Evolutionary conservation across 352 stramenopile genomes (phyloP).

Genomic region (Globisporangium okanoganense): DNA sequence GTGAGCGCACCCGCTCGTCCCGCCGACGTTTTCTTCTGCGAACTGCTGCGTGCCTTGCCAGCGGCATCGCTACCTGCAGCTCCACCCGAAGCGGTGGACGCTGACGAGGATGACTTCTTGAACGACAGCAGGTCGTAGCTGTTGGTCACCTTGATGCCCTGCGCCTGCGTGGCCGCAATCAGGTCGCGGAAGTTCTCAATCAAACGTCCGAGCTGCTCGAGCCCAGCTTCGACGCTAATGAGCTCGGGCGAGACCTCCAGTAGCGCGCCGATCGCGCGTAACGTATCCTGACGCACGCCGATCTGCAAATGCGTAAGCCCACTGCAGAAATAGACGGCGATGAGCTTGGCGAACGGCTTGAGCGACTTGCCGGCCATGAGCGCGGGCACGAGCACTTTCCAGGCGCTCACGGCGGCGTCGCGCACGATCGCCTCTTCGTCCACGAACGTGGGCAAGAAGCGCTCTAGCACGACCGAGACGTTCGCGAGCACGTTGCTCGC

Average conservation of each 20-base stretch:
- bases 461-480: constrained; percentile 66
- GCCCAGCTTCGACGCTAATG: constrained; percentile 43
- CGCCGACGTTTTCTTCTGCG: constrained; percentile 37
- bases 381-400: constrained; percentile 63
- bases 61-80: neutral
- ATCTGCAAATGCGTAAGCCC: constrained; percentile 77
- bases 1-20: constrained; percentile 29
- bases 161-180: constrained; percentile 52
- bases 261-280: constrained; percentile 62
- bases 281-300: constrained; percentile 66
- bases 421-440: constrained; percentile 80
- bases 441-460: constrained; percentile 67
- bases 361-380: constrained; percentile 48
- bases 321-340: constrained; percentile 77
- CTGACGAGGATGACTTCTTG: constrained; percentile 14
- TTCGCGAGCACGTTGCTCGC: constrained; percentile 66
- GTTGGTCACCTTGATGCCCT: constrained; percentile 78
- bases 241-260: constrained; percentile 59
- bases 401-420: constrained; percentile 59
- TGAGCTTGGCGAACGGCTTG: constrained; percentile 65
- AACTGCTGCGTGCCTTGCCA: constrained; percentile 18
- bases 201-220: constrained; percentile 54
- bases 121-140: constrained; percentile 59
- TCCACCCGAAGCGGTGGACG: constrained; percentile 16
- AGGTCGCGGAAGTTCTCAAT: constrained; percentile 82